Base-by-base conservation (phyloP, 768 basidiomycete species). In the Lactifluus hygrophoroides region DNA sequence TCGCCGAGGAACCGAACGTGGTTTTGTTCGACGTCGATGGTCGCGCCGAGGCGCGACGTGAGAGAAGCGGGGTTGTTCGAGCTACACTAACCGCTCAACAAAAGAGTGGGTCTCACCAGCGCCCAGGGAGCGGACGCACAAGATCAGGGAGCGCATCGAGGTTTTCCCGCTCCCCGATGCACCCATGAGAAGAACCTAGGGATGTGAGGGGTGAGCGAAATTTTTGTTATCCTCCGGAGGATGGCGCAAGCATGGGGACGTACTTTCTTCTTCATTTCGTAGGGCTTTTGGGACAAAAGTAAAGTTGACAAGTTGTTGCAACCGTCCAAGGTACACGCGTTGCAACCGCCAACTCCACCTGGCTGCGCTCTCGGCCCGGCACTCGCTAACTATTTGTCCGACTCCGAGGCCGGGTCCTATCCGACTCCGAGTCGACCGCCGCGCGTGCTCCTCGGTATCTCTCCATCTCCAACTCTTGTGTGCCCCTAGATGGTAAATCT, bases 131-230 rank as follows among this genome's bases (percentile, higher is more conserved):
- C 30, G 45, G 49, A 75, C 90, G 75, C 74, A 94, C 93, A 99
- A 99, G 69, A 99, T 98, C 72, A 99, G 87, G 27, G 94, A 94
- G 54, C 96, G 83, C 96, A 99, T 99, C 5, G 95, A 98, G 11
- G 95, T 97, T 77, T 91, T 92, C 56, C 89, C 89, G 67, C 90
- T 91, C 63, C 90, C 91, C 21, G 90, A 92, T 67, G 94, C 93
- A 64, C 96, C 96, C 96, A 99, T 99, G 61, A 98, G 79, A 66
- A 99, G 83, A 46, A 97, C 93, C 94, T 97, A 25, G 9, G 44
- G 17, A 5, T 5, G 32, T 13, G 21, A 10, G 23, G 14, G 44
- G n/a, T 46, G 10, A 53, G 16, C 46, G 19, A 44, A 38, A 25
- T n/a, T n/a, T n/a, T n/a, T 49, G 32, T 32, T 2, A 30, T 32